Evolutionary conservation across 2,329 filamentous ascomycete genomes (phyloP).

Genomic region (Westerdykella aurantiaca): DNA sequence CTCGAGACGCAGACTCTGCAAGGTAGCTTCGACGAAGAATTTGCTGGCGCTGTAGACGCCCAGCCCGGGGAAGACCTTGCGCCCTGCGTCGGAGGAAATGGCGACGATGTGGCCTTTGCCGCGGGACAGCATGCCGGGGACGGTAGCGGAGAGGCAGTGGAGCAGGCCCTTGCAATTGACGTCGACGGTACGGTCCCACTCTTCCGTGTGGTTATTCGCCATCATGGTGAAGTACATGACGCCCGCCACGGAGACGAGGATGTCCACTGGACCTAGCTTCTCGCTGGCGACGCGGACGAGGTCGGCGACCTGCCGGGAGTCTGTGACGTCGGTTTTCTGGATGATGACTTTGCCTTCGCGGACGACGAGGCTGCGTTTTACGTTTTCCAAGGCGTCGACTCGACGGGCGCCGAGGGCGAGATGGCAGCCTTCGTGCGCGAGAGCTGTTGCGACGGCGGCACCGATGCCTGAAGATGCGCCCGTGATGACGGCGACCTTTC

Average conservation of each 20-base stretch:
- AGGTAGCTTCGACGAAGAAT: slow-evolving; percentile 77
- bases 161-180: slow-evolving; percentile 82
- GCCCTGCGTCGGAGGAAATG: slow-evolving; percentile 75
- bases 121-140: slow-evolving; percentile 66
- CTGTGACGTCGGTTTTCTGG: slow-evolving; percentile 67
- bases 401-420: slow-evolving; percentile 68
- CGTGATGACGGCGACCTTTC: slow-evolving; percentile 68
- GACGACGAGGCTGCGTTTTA: slow-evolving; percentile 56
- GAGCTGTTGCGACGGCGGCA: slow-evolving; percentile 63
- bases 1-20: slow-evolving; percentile 70
- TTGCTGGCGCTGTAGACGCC: slow-evolving; percentile 80
- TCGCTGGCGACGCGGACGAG: slow-evolving; percentile 56
- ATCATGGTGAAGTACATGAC: slow-evolving; percentile 91
- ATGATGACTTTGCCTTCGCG: slow-evolving; percentile 61
- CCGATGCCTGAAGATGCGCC: slow-evolving; percentile 77
- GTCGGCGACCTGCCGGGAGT: slow-evolving; percentile 58
- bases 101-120: slow-evolving; percentile 69
- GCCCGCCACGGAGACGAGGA: slow-evolving; percentile 72
- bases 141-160: slow-evolving; percentile 62
- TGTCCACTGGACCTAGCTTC: slow-evolving; percentile 66
- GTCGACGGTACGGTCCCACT: slow-evolving; percentile 78
- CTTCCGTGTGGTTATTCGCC: slow-evolving; percentile 65
- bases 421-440: slow-evolving; percentile 65
- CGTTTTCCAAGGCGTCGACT: slow-evolving; percentile 59
- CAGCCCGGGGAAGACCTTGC: slow-evolving; percentile 74